Evolutionary conservation across 768 basidiomycete species (phyloP).

Genomic region (Nidula microcarpa): DNA sequence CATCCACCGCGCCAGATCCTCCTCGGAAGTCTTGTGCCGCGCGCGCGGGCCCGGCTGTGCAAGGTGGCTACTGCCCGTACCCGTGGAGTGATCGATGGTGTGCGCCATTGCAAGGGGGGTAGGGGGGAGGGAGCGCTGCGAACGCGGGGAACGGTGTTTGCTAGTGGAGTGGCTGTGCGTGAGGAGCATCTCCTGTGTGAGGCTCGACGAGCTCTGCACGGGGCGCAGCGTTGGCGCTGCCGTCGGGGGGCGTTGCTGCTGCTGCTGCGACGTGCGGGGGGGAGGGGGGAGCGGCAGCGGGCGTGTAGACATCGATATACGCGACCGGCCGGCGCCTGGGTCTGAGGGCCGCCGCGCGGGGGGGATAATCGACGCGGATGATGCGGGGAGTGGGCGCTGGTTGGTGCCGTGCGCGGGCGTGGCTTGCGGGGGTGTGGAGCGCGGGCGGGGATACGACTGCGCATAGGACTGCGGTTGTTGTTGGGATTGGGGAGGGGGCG

Average conservation of each 20-base stretch:
- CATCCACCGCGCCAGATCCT: constrained; percentile 32
- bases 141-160: constrained; percentile 5
- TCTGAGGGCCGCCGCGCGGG: not conserved
- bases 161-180: not conserved
- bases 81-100: not conserved
- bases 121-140: constrained; percentile 34
- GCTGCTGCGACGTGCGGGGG: not conserved
- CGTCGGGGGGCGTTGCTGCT: constrained; percentile 3
- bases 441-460: not conserved
- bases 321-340: not conserved
- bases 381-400: not conserved
- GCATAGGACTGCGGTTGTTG: not conserved
- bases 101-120: constrained; percentile 11
- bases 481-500: not conserved
- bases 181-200: not conserved
- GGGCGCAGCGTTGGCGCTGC: constrained; percentile 2
- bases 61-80: not conserved
- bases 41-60: constrained; percentile 13
- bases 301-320: not conserved
- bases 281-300: not conserved
- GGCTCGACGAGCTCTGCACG: not conserved
- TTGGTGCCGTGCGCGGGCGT: not conserved
- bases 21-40: constrained; percentile 2
- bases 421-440: not conserved
- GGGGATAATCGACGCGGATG: not conserved